Evolutionary conservation across 345 rosid genomes (phyloP).

Genomic region (Brassica nigra): DNA sequence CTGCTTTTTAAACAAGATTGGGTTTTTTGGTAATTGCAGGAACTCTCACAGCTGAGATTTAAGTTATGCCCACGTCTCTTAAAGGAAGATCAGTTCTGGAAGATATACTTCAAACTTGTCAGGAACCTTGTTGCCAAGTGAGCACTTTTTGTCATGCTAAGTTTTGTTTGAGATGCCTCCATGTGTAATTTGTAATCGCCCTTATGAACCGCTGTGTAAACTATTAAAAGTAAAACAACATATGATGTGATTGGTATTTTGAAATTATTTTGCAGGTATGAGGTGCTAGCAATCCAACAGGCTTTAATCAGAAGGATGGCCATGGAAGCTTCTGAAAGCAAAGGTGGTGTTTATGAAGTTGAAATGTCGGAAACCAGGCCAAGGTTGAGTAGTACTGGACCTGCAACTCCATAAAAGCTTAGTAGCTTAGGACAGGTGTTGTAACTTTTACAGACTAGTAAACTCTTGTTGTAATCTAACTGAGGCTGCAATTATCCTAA

Average conservation of each 20-base stretch:
- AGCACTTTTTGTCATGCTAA: slow-evolving; percentile 13
- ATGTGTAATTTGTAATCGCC: neutral
- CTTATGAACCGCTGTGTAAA: no score
- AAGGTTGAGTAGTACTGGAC: neutral
- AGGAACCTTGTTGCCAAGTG: slow-evolving; percentile 68
- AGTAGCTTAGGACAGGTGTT: neutral
- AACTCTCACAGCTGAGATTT: slow-evolving; percentile 80
- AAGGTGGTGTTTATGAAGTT: slow-evolving; percentile 34
- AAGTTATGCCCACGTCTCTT: slow-evolving; percentile 69
- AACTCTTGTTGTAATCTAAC: slow-evolving; percentile 8
- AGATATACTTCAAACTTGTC: slow-evolving; percentile 75
- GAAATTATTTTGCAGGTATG: slow-evolving; percentile 26
- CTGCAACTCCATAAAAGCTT: neutral
- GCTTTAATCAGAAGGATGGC: slow-evolving; percentile 32
- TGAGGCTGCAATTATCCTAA: neutral
- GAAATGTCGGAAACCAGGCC: slow-evolving; percentile 45
- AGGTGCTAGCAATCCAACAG: slow-evolving; percentile 39
- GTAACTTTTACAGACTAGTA: neutral
- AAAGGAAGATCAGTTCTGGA: slow-evolving; percentile 89
- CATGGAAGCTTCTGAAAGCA: slow-evolving; percentile 24
- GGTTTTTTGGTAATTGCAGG: slow-evolving; percentile 45
- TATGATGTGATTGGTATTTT: neutral
- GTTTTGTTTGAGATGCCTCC: slow-evolving; percentile 9
- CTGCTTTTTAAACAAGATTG: slow-evolving; percentile 11
- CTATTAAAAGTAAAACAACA: no score